Base-by-base conservation (phyloP, 441 rosid genomes). In the Erodium trifolium region DNA sequence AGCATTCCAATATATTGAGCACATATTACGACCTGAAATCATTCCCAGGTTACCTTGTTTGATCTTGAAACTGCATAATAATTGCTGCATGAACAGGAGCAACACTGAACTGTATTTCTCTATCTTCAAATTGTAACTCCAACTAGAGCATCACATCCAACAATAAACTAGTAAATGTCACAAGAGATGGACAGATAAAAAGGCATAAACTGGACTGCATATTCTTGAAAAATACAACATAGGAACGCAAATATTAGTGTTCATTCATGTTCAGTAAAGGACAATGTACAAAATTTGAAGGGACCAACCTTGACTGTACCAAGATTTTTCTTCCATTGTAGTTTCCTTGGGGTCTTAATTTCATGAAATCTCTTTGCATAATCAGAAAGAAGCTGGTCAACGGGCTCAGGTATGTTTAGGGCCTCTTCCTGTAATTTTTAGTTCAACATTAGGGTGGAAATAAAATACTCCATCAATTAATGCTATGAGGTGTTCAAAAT, bases 281-380 rank as follows among this genome's bases (percentile, higher is more conserved):
- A n/a, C 45, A 55, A 10, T 64, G 16, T 53, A 53, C 59, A 1
- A 4, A 72, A 51, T 64, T 49, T 57, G 34, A 70, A 77, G 75
- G 53, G 23, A 47, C 82, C 67, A 67, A 90, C 99, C 97, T 90
- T 90, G 74, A 94, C 98, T 31, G 85, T 79, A 75, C 99, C 99
- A 53, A 94, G 91, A 85, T 90, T 90, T 86, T 94, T 92, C 90
- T 88, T 92, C 99, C 99, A 94, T 35, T 87, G 84, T 68, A 90
- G 87, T 78, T 92, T 94, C 45, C 96, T 93, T 75, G 99, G 99
- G 73, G 97, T 92, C 83, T 92, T 94, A 78, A 92, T 85, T 84
- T 88, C 82, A 34, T 87, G 88, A 79, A 83, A 94, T 73, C 87
- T 80, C 74, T 82, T 81, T 35, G 97, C 92, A 83, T 90, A 94